Conservation (phyloP, 257 asterid genomes). For the Gentiana straminea region DNA sequence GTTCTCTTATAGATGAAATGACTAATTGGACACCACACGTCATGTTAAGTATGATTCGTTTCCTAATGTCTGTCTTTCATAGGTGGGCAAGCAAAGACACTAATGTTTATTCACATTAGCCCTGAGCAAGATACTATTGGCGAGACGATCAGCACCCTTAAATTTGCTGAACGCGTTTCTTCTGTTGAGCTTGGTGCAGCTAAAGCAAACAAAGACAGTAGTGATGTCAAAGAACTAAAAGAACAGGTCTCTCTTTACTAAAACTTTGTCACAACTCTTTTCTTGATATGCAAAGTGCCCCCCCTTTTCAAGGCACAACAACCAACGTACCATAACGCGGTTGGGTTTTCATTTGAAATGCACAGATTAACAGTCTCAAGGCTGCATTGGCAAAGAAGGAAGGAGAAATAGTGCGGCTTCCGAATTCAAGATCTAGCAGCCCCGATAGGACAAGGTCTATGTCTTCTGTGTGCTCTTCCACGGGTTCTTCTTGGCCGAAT, state of each 20-base stretch:
- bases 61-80: conserved; percentile 9
- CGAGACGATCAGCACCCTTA: conserved; percentile 77
- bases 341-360: not conserved
- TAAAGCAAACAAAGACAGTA: conserved; percentile 54
- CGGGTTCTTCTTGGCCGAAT: conserved; percentile 34
- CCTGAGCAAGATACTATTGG: conserved; percentile 67
- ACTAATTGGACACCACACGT: too few species aligned
- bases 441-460: conserved; percentile 33
- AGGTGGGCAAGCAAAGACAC: conserved; percentile 88
- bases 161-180: conserved; percentile 88
- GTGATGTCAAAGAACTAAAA: conserved; percentile 66
- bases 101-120: conserved; percentile 81
- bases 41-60: conserved; percentile 3
- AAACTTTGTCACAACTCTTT: not conserved
- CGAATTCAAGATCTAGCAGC: conserved; percentile 27
- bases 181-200: conserved; percentile 79
- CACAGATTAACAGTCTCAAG: conserved; percentile 59
- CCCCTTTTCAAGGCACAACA: not conserved
- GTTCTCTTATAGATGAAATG: not conserved
- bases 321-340: too few species aligned
- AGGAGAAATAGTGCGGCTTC: conserved; percentile 25
- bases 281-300: not conserved
- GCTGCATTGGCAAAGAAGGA: conserved; percentile 62
- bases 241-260: conserved; percentile 46
- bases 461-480: conserved; percentile 35